Conservation (phyloP, 495 filamentous ascomycete species). For the Podospora pseudopauciseta region DNA sequence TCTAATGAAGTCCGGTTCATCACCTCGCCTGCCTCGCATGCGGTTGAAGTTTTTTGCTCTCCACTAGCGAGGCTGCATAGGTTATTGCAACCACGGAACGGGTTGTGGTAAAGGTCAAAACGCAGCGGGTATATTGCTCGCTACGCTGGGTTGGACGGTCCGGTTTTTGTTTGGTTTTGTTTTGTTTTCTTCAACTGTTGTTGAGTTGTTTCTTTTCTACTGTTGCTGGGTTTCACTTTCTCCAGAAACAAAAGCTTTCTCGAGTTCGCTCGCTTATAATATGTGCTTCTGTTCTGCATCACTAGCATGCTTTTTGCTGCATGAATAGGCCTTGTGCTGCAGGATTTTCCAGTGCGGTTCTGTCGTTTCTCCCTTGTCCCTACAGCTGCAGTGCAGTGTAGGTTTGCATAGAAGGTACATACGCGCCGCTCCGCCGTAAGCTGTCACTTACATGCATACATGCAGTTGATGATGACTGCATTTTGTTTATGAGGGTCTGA, state of each 20-base stretch:
- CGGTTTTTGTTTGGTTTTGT: background rate
- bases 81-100: background rate
- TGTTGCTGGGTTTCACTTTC: background rate
- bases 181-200: background rate
- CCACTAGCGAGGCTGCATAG: background rate
- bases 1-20: background rate
- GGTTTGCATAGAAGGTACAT: too few relatives aligned
- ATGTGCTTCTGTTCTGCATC: background rate
- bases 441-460: too few relatives aligned
- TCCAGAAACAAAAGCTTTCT: background rate
- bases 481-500: too few relatives aligned
- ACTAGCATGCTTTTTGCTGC: background rate
- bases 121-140: background rate
- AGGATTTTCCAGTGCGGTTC: background rate
- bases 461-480: too few relatives aligned
- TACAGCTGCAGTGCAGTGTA: background rate
- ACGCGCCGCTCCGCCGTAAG: too few relatives aligned
- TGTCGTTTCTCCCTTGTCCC: background rate
- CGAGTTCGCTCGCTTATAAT: background rate
- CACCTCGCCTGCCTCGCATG: background rate
- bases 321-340: background rate
- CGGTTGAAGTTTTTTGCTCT: background rate
- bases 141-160: background rate
- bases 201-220: too few relatives aligned
- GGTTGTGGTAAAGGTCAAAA: background rate